Evolutionary conservation across 495 filamentous ascomycete genomes (phyloP).

Genomic region (Lophiotrema nucula): DNA sequence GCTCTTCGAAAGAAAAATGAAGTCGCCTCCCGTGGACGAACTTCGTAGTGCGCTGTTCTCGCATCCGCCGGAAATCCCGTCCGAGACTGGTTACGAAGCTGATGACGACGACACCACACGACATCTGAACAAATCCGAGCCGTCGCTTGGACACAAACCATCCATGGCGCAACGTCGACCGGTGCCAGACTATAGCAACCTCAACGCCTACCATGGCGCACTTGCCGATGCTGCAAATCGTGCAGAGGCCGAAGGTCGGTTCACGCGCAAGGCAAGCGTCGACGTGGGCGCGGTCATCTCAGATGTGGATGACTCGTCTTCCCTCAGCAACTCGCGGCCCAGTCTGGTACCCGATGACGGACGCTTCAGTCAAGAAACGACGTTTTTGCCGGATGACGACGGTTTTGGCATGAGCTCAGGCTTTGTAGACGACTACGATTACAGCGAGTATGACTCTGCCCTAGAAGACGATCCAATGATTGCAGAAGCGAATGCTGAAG

Average conservation of each 20-base stretch:
- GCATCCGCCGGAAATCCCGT: slow-evolving; percentile 11
- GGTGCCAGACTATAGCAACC: slow-evolving; percentile 39
- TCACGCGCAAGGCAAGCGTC: slow-evolving; percentile 55
- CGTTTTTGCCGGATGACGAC: slow-evolving; percentile 33
- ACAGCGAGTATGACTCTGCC: slow-evolving; percentile 59
- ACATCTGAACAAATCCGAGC: slow-evolving; percentile 18
- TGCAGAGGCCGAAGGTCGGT: slow-evolving; percentile 67
- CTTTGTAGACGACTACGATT: slow-evolving; percentile 42
- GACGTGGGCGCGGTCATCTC: slow-evolving; percentile 15
- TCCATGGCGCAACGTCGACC: slow-evolving; percentile 18
- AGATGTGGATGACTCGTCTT: slow-evolving; percentile 28
- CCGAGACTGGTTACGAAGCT: slow-evolving; percentile 21
- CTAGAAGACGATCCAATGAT: slow-evolving; percentile 85
- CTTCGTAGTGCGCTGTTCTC: slow-evolving; percentile 15
- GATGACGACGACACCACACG: slow-evolving; percentile 15
- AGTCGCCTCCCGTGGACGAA: slow-evolving; percentile 6
- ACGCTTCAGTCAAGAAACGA: slow-evolving; percentile 39
- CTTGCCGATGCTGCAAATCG: slow-evolving; percentile 73
- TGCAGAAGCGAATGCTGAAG: slow-evolving; percentile 91
- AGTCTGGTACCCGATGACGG: slow-evolving; percentile 44
- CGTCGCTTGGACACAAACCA: slow-evolving; percentile 26
- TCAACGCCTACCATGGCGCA: slow-evolving; percentile 76
- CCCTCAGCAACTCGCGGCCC: slow-evolving; percentile 31
- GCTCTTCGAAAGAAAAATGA: slow-evolving; percentile 29
- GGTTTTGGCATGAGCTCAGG: slow-evolving; percentile 40